phyloP scores from a whole-genome alignment of 371 early-diverging fungal species.

The Rhizopus sp. region DNA sequence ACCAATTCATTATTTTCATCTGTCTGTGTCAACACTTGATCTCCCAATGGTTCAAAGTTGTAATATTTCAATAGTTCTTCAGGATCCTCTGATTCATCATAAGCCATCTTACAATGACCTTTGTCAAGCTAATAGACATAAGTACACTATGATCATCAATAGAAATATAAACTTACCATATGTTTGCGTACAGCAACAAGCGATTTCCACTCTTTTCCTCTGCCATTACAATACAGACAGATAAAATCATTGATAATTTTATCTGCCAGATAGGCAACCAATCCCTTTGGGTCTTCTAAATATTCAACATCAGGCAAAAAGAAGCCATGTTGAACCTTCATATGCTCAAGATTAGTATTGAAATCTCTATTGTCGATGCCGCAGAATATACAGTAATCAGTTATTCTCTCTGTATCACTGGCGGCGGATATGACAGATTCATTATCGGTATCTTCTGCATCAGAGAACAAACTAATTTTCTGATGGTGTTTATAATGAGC shows the following conservation, averaged over 20 bases:
- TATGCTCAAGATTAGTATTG: slow-evolving; percentile 87
- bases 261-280: slow-evolving; percentile 88
- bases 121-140: slow-evolving; percentile 64
- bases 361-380: slow-evolving; percentile 59
- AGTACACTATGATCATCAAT: not conserved
- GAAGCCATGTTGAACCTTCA: slow-evolving; percentile 88
- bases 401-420: slow-evolving; percentile 10
- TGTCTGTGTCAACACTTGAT: slow-evolving; percentile 8
- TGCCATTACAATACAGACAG: slow-evolving; percentile 94
- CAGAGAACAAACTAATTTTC: slow-evolving; percentile 20
- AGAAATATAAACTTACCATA: slow-evolving; percentile 64
- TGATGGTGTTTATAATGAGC: slow-evolving; percentile 12
- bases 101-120: slow-evolving; percentile 94
- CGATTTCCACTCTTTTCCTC: slow-evolving; percentile 80
- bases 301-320: slow-evolving; percentile 96
- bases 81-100: slow-evolving; percentile 87
- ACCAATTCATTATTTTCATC: slow-evolving; percentile 62
- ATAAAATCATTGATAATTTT: slow-evolving; percentile 89
- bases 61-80: slow-evolving; percentile 89
- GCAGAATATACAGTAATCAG: slow-evolving; percentile 74
- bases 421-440: slow-evolving; percentile 22
- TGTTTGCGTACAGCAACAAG: slow-evolving; percentile 91
- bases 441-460: slow-evolving; percentile 30
- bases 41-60: slow-evolving; percentile 26
- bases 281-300: slow-evolving; percentile 81